These are phyloP conservation scores for Xylaria digitata DNA, from an alignment of 2,329 filamentous ascomycete species.

Conservation along the genomic window DNA sequence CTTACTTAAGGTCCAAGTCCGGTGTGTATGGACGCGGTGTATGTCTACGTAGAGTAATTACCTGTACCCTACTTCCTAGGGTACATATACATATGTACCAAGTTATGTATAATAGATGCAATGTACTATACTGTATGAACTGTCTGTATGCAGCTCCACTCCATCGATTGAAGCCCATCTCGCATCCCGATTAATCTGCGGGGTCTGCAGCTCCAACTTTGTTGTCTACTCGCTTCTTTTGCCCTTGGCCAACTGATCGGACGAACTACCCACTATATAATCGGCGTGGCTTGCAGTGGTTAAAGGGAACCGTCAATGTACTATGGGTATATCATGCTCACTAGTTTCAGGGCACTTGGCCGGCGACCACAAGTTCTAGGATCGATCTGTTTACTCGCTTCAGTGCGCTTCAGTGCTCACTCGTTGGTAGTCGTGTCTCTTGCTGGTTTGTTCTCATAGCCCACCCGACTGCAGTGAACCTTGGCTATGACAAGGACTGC, in stretches of 20 bases:
- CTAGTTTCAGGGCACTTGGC: conserved; percentile 17
- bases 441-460: conserved; percentile 11
- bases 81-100: background rate
- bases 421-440: conserved; percentile 5
- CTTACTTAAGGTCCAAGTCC: too few species aligned
- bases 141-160: background rate
- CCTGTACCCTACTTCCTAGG: too few species aligned
- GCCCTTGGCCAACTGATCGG: conserved; percentile 25
- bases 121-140: too few species aligned
- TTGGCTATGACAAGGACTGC: conserved; percentile 11
- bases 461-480: conserved; percentile 8
- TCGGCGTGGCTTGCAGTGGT: background rate
- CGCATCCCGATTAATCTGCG: conserved; percentile 20
- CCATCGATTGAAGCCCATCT: conserved; percentile 8
- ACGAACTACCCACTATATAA: conserved; percentile 18
- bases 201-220: conserved; percentile 17
- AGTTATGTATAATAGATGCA: too few species aligned
- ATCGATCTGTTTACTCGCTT: background rate
- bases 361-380: background rate
- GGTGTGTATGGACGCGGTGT: too few species aligned
- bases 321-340: background rate
- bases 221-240: conserved; percentile 13
- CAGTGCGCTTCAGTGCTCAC: background rate
- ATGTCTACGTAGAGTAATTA: too few species aligned
- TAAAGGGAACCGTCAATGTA: background rate